Conservation (phyloP, 1,284 basidiomycete species). For the Schizophyllum amplum region DNA sequence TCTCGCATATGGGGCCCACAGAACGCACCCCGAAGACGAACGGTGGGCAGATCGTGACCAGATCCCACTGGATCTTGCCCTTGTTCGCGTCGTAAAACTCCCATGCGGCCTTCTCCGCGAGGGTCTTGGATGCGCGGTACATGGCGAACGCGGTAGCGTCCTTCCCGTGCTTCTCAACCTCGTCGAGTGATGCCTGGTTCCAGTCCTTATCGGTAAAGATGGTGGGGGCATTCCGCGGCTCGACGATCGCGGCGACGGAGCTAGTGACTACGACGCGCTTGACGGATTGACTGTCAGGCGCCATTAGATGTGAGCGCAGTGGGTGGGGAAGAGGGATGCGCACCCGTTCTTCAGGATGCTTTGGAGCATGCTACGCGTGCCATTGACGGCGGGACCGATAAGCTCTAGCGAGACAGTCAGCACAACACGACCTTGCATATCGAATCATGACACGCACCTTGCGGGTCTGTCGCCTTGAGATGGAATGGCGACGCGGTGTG, state of each 20-base stretch:
- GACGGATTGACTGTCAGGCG: constrained; percentile 21
- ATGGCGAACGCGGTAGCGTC: constrained; percentile 33
- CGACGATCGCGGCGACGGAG: constrained; percentile 30
- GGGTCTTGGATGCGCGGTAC: constrained; percentile 57
- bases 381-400: constrained; percentile 33
- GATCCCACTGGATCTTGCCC: constrained; percentile 38
- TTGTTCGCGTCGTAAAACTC: constrained; percentile 51
- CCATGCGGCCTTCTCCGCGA: constrained; percentile 63
- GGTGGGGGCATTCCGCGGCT: constrained; percentile 12
- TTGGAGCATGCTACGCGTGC: constrained; percentile 32
- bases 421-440: background rate
- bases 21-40: constrained; percentile 32
- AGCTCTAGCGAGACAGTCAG: constrained; percentile 19
- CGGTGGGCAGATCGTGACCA: constrained; percentile 49
- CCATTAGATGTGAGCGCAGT: background rate
- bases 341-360: constrained; percentile 29
- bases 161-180: constrained; percentile 45
- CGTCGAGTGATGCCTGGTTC: constrained; percentile 51
- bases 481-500: constrained; percentile 45
- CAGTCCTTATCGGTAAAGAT: constrained; percentile 46
- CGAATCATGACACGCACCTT: constrained; percentile 20
- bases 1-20: background rate
- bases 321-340: constrained; percentile 3
- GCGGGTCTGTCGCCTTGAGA: constrained; percentile 27
- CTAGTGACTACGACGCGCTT: constrained; percentile 63